Conservation (phyloP, 371 early-diverging fungal genomes). For the Lichtheimia hyalospora region DNA sequence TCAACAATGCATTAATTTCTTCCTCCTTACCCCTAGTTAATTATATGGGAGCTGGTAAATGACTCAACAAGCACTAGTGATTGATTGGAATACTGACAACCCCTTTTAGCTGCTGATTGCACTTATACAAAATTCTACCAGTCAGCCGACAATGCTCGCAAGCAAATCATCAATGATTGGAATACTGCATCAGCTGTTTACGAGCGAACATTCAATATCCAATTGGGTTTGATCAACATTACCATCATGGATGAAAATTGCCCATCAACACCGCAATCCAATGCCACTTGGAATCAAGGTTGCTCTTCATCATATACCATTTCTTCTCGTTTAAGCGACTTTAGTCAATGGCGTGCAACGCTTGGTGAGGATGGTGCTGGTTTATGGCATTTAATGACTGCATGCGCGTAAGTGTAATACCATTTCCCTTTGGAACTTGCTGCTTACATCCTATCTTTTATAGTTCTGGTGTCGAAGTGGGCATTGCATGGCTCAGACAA, state of each 20-base stretch:
- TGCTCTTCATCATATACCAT: slow-evolving; percentile 77
- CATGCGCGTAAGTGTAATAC: slow-evolving; percentile 61
- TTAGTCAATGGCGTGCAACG: slow-evolving; percentile 84
- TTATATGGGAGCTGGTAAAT: slow-evolving; percentile 30
- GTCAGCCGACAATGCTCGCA: slow-evolving; percentile 58
- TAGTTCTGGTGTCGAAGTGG: slow-evolving; percentile 83
- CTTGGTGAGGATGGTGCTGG: slow-evolving; percentile 75
- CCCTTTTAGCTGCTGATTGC: slow-evolving; percentile 70
- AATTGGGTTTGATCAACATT: slow-evolving; percentile 83
- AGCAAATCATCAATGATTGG: slow-evolving; percentile 76
- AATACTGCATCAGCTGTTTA: slow-evolving; percentile 82
- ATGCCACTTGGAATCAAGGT: slow-evolving; percentile 75
- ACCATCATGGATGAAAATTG: slow-evolving; percentile 68
- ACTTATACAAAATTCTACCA: slow-evolving; percentile 66
- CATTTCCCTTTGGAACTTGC: background rate
- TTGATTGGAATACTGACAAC: slow-evolving; percentile 3
- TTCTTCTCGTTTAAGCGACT: slow-evolving; percentile 80
- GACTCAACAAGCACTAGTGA: background rate
- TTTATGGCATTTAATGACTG: slow-evolving; percentile 94
- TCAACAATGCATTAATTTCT: background rate
- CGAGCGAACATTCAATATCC: slow-evolving; percentile 86
- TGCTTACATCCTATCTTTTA: background rate
- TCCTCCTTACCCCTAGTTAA: slow-evolving; percentile 14
- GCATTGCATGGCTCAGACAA: slow-evolving; percentile 91
- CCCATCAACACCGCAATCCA: slow-evolving; percentile 37